Evolutionary conservation across 2,329 filamentous ascomycete species (phyloP).

Genomic region (Pseudogymnoascus sp.): DNA sequence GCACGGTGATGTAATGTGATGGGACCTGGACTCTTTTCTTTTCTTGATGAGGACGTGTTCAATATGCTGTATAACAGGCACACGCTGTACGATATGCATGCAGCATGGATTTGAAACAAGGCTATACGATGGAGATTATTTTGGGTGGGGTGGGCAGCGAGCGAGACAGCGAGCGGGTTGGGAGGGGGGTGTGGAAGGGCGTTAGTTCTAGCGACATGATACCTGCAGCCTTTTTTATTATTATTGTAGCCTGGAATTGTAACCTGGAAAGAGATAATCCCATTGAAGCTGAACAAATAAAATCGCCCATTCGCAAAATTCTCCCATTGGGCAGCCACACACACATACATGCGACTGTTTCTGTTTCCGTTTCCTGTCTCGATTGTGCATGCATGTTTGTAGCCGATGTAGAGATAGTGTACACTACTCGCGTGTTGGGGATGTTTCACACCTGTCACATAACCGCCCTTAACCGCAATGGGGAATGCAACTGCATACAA

Average conservation of each 20-base stretch:
- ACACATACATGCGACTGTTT: not conserved
- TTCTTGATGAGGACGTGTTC: not conserved
- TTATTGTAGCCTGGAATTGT: no score
- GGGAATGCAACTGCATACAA: not conserved
- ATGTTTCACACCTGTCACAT: conserved; percentile 1
- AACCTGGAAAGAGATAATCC: no score
- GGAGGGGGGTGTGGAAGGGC: not conserved
- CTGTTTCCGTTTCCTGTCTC: not conserved
- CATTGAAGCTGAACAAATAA: not conserved
- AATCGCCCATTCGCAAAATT: not conserved
- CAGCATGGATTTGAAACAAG: conserved; percentile 7
- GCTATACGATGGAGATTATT: not conserved
- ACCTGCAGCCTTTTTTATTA: not conserved
- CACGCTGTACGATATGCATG: not conserved
- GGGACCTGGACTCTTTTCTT: not conserved
- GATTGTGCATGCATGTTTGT: not conserved
- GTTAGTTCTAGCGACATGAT: conserved; percentile 3
- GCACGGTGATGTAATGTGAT: not conserved
- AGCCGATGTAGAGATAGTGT: no score
- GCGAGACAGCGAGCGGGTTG: not conserved
- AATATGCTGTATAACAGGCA: conserved; percentile 6
- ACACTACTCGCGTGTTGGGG: not conserved
- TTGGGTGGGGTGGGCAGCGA: not conserved
- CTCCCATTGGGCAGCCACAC: not conserved
- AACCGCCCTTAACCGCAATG: not conserved